Evolutionary conservation across 345 rosid species (phyloP), one percentile per base, ranked within the genome.

Genomic region (Barbarea vulgaris): DNA sequence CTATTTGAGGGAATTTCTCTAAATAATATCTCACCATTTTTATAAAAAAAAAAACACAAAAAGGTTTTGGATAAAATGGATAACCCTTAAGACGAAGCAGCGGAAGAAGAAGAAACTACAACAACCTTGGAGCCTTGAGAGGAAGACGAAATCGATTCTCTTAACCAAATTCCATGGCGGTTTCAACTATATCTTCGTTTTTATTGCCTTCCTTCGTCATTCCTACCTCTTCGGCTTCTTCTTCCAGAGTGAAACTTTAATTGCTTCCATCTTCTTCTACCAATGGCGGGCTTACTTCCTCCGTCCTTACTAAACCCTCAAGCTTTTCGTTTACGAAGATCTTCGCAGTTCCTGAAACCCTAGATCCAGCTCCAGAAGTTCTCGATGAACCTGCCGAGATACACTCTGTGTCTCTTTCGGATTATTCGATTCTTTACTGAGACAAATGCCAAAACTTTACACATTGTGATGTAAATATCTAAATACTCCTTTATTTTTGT

Each of bases 291-390:
- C 67, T 72, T 41, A 77, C 50, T 64, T 77, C 83, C n/a, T 42
- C 19, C 63, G 34, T 74, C 63, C 81, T 84, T 19, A 2, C 2
- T n/a, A 83, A 77, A 72, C 78, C 82, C 59, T 66, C 81, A 22
- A 9, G n/a, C n/a, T n/a, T 46, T 14, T 83, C 87, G 11, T 15
- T 22, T 10, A 41, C 85, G 55, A 87, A 77, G 84, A 76, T 85
- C 67, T 85, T 81, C 69, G 89, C 93, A 1, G 86, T 89, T 64
- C 86, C 91, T 4, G 97, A 92, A 63, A 81, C 84, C 64, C 54
- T 89, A 79, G 84, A 81, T 52, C 60, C 73, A 18, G 61, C 81
- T 50, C 81, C 78, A 53, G 90, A 81, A 56, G 50, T 73, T 55
- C 63, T 84, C 47, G 88, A 85, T 18, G 90, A 58, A 19, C 58